Evolutionary conservation across 768 basidiomycete species (phyloP).

Genomic region (Leccinum aurantiacum): DNA sequence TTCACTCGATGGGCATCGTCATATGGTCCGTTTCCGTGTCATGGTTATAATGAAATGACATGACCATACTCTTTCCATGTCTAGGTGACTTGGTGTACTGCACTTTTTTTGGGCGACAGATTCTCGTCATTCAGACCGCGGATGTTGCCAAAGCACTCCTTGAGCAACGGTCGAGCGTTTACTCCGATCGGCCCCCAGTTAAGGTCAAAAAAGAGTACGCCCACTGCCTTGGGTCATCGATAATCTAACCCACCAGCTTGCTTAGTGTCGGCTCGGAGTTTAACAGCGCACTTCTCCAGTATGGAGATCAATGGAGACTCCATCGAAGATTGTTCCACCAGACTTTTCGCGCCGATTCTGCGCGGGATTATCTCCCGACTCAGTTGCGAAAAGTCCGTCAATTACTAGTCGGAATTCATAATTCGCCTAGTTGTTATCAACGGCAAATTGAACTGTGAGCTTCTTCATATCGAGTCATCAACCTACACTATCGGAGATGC

Average conservation of each 20-base stretch:
- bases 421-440: constrained; percentile 28
- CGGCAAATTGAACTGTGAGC: constrained; percentile 33
- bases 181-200: constrained; percentile 40
- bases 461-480: background rate
- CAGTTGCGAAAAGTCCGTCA: constrained; percentile 32
- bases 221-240: background rate
- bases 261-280: constrained; percentile 32
- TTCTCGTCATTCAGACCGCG: constrained; percentile 35
- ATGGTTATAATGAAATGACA: background rate
- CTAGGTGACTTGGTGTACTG: constrained; percentile 35
- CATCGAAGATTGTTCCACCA: constrained; percentile 36
- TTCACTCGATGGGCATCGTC: too few relatives aligned
- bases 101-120: constrained; percentile 31
- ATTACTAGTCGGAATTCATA: constrained; percentile 21
- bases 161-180: constrained; percentile 36
- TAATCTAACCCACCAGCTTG: constrained; percentile 1
- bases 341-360: constrained; percentile 30
- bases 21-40: constrained; percentile 18
- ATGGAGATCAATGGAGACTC: constrained; percentile 33
- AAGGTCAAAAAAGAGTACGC: constrained; percentile 27
- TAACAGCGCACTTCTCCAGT: constrained; percentile 31
- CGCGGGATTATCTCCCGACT: constrained; percentile 24
- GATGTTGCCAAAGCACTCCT: constrained; percentile 35
- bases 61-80: constrained; percentile 2
- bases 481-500: background rate